These are phyloP conservation scores for Pilasporangium apinafurcum DNA, from an alignment of 352 stramenopile species.

Conservation along the genomic window DNA sequence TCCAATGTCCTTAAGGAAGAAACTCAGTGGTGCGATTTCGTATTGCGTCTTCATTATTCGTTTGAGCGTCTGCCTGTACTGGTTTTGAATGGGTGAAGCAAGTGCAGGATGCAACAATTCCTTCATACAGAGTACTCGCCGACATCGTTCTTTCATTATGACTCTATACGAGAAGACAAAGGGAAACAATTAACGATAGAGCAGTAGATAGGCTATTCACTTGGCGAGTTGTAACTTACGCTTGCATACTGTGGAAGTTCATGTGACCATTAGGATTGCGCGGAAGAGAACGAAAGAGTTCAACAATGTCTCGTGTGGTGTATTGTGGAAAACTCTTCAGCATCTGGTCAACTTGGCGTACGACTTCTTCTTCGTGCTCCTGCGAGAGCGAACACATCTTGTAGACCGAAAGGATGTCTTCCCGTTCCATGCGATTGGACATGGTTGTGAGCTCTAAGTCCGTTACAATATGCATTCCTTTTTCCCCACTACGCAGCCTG, in stretches of 20 bases:
- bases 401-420: constrained; percentile 79
- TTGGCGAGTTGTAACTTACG: constrained; percentile 14
- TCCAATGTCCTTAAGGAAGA: constrained; percentile 73
- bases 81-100: constrained; percentile 41
- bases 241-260: constrained; percentile 83
- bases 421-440: constrained; percentile 66
- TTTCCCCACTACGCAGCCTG: constrained; percentile 49
- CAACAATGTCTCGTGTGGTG: constrained; percentile 45
- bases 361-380: constrained; percentile 68
- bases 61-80: constrained; percentile 32
- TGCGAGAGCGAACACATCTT: constrained; percentile 52
- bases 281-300: constrained; percentile 43
- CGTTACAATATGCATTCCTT: constrained; percentile 57
- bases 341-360: constrained; percentile 58
- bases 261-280: constrained; percentile 30
- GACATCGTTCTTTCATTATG: constrained; percentile 53
- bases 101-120: constrained; percentile 46
- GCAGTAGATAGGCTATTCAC: background rate
- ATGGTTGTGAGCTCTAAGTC: constrained; percentile 75
- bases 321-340: constrained; percentile 68
- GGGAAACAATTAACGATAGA: background rate
- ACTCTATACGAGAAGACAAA: constrained; percentile 8
- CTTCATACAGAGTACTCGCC: constrained; percentile 69
- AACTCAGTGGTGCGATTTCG: constrained; percentile 47
- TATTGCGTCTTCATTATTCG: constrained; percentile 23